Conservation (phyloP, 345 rosid genomes). For the Syzygium jambos region DNA sequence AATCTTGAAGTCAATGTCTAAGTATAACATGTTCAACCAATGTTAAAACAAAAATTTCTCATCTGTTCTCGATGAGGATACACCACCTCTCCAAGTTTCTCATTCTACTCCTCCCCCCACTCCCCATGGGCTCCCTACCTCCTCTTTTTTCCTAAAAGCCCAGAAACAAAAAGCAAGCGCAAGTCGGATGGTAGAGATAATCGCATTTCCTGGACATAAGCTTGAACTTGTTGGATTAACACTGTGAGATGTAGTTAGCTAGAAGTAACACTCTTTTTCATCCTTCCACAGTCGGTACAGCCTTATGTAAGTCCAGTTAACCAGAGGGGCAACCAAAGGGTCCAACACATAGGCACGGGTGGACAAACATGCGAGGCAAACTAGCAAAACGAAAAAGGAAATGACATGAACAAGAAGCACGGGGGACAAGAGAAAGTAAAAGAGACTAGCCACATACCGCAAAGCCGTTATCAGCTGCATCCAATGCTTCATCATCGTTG, state of each 20-base stretch:
- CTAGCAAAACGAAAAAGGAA: background rate
- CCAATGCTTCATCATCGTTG: constrained; percentile 82
- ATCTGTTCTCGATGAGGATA: background rate
- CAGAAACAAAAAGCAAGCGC: background rate
- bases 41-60: background rate
- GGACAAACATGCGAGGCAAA: background rate
- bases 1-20: background rate
- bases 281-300: rapidly evolving
- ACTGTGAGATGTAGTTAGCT: rapidly evolving
- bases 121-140: background rate
- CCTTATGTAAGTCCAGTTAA: background rate
- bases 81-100: background rate
- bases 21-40: background rate
- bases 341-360: background rate
- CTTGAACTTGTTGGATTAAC: background rate
- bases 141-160: background rate
- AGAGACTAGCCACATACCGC: constrained; percentile 33
- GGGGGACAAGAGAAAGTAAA: background rate
- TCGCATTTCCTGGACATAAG: background rate
- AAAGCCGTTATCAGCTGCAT: constrained; percentile 55
- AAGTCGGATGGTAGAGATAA: background rate
- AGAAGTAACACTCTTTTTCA: background rate
- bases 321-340: background rate
- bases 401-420: background rate
- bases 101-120: background rate